These are phyloP conservation scores for Buddleja alternifolia DNA, from an alignment of 257 asterid species.

Conservation along the genomic window DNA sequence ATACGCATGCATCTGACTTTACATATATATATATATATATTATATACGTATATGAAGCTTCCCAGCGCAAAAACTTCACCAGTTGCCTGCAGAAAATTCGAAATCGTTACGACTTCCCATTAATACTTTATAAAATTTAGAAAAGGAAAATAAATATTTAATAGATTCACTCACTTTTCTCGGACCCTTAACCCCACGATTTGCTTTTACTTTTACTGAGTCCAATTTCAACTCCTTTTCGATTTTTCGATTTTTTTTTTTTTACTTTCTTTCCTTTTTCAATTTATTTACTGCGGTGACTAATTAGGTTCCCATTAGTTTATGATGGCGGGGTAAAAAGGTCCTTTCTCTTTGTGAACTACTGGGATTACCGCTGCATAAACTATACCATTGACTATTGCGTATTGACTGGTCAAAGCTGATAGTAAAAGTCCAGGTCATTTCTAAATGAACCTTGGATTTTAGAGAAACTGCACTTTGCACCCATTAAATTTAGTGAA, in stretches of 20 bases:
- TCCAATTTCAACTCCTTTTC: conserved; percentile 4
- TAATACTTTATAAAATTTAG: neutral
- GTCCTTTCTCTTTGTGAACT: no score
- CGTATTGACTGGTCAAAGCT: neutral
- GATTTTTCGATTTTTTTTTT: neutral
- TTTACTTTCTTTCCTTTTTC: neutral
- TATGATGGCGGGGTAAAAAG: neutral
- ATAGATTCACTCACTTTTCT: conserved; percentile 30
- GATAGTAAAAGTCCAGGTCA: neutral
- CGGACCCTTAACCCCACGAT: conserved; percentile 10
- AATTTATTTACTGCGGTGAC: no score
- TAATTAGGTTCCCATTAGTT: no score
- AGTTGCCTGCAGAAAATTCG: conserved; percentile 33
- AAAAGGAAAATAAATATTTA: neutral
- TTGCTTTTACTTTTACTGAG: conserved; percentile 13
- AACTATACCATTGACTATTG: neutral
- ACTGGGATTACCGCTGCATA: neutral
- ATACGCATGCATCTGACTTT: no score
- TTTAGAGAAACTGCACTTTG: neutral
- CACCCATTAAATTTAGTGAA: neutral
- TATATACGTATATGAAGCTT: conserved; percentile 15
- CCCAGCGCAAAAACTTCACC: conserved; percentile 18
- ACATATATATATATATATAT: neutral
- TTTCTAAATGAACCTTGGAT: neutral
- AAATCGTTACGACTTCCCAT: conserved; percentile 23